Percentiles rank a stretch among this genome's conserved stretches.
Conservation (phyloP, 768 basidiomycete species). For the Lentinula detonsa region DNA sequence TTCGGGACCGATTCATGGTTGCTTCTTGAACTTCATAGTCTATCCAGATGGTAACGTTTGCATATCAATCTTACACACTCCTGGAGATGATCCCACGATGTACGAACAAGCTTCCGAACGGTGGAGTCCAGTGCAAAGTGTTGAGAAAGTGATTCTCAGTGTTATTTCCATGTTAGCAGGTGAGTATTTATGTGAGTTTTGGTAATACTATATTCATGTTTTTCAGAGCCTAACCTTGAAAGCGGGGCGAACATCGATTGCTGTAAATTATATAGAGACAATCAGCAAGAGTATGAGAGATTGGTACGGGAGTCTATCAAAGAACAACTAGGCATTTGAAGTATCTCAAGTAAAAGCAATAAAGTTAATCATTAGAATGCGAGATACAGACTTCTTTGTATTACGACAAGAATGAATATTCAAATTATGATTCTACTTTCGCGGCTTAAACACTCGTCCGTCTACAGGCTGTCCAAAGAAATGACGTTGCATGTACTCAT, state of each 20-base stretch:
- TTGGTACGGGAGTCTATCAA: slow-evolving; percentile 77
- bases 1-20: slow-evolving; percentile 8
- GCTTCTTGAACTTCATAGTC: slow-evolving; percentile 43
- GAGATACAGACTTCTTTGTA: background rate
- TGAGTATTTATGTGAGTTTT: slow-evolving; percentile 24
- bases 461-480: slow-evolving; percentile 58
- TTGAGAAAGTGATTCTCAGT: slow-evolving; percentile 93
- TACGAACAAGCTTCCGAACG: slow-evolving; percentile 95
- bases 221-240: slow-evolving; percentile 89
- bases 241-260: slow-evolving; percentile 97
- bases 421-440: background rate
- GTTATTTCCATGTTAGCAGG: slow-evolving; percentile 98
- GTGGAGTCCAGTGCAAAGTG: slow-evolving; percentile 98
- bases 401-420: background rate
- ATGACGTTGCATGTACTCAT: slow-evolving; percentile 87
- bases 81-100: slow-evolving; percentile 86
- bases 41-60: slow-evolving; percentile 96
- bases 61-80: slow-evolving; percentile 96
- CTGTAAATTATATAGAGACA: slow-evolving; percentile 93
- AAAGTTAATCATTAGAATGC: background rate
- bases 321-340: slow-evolving; percentile 74
- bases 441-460: slow-evolving; percentile 32
- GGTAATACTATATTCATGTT: background rate
- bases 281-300: slow-evolving; percentile 84
- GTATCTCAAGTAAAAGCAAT: background rate